Percentiles rank a stretch among this genome's conserved stretches.
Evolutionary conservation across 441 rosid genomes (phyloP).

Genomic region (Syzygium malaccense): DNA sequence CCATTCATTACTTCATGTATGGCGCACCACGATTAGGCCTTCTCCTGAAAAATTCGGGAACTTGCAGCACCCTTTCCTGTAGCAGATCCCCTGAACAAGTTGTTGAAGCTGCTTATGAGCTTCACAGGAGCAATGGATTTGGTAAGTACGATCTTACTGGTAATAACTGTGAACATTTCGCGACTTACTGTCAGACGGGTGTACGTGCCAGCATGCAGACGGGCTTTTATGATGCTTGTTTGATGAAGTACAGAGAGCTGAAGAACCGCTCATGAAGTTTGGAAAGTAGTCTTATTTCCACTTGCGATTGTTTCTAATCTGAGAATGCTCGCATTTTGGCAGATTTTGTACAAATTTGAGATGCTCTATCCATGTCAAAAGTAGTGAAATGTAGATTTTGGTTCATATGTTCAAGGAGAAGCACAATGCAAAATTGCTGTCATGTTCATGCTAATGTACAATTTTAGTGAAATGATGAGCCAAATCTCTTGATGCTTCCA

Average conservation of each 20-base stretch:
- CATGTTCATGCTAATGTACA: neutral
- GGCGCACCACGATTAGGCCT: rapidly evolving
- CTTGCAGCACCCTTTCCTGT: neutral
- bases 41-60: neutral
- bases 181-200: neutral
- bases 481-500: neutral
- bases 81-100: neutral
- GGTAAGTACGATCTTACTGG: neutral
- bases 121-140: neutral
- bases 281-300: neutral
- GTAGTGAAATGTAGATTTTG: neutral
- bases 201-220: neutral
- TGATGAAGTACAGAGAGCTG: neutral
- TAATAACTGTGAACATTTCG: neutral
- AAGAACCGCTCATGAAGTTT: neutral
- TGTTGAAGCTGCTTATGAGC: neutral
- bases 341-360: neutral
- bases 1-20: neutral
- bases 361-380: neutral
- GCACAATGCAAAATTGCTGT: neutral
- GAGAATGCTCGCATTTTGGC: neutral
- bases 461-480: neutral
- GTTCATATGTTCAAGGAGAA: neutral
- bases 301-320: neutral
- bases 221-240: neutral